Base-by-base conservation (phyloP, 2,329 filamentous ascomycete species). In the Neonectria magnoliae region DNA sequence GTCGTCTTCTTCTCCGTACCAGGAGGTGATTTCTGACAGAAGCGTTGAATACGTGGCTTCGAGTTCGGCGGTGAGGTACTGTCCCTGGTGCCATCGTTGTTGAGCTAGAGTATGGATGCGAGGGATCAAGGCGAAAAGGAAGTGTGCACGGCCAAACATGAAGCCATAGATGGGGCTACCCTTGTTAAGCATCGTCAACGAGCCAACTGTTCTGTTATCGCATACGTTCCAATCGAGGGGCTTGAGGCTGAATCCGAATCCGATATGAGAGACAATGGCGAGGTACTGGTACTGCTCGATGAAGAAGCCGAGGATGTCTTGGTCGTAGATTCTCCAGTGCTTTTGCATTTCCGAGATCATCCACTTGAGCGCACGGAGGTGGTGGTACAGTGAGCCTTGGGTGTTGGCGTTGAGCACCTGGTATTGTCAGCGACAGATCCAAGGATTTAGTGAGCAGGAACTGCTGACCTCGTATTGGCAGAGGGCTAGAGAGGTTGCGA, bases 271-370 rank as follows among this genome's bases (percentile, higher is more conserved):
- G 20, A 62, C 54, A 14, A 57, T 62, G 41, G 60, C 54, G 4
- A 57, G 29, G 33, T 62, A 62, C 41, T 62, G 60, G 25, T 62
- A 62, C 20, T 62, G 60, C n/a, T 62, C 60, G 16, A 53, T 44
- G 5, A 53, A 62, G 47, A 62, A 62, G 20, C 60, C 60, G 10
- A 62, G 47, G 14, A 62, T 48, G 5, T 57, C 47, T 13, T 57
- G 53, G 41, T 57, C 60, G 29, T 62, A 62, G 13, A 57, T 47
- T 22, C 45, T 27, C 11, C 27, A 9, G 3, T 52, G 57, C 45
- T 62, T 62, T 41, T 52, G 53, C 60, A 62, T 62, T 31, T 62
- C 60, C 7, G 60, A 52, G 14, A 62, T 36, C 60, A 62, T 62
- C 60, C 60, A 57, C 45, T 57, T 62, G 6, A 62, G 10, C 0